phyloP scores from a whole-genome alignment of 352 stramenopile genomes.

The Pythium biforme region DNA sequence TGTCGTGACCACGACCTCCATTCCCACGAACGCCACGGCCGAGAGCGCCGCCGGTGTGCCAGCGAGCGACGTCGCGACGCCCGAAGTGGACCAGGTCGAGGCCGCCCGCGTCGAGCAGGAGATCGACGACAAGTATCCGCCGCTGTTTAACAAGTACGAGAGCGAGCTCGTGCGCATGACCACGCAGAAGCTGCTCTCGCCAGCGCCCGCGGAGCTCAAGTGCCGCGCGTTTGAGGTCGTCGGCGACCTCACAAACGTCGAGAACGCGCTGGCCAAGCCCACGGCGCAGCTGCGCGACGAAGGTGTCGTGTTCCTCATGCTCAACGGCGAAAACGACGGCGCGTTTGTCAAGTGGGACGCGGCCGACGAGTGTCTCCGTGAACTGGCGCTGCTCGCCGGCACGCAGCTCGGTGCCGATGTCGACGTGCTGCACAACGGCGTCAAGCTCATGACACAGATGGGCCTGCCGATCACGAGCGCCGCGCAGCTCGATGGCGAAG shows the following conservation, averaged over 20 bases:
- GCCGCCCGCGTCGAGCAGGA: conserved; percentile 18
- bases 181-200: conserved; percentile 40
- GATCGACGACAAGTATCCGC: conserved; percentile 22
- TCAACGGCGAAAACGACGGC: conserved; percentile 66
- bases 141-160: conserved; percentile 49
- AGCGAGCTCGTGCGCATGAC: conserved; percentile 52
- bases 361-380: conserved; percentile 39
- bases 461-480: conserved; percentile 43
- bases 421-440: conserved; percentile 45
- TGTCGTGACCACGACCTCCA: conserved; percentile 3
- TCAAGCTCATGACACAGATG: conserved; percentile 59
- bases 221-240: conserved; percentile 35
- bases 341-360: conserved; percentile 40
- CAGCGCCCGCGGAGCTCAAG: neutral
- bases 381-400: conserved; percentile 41
- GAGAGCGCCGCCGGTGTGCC: neutral
- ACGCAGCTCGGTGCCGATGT: conserved; percentile 42
- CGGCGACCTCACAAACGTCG: conserved; percentile 36
- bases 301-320: conserved; percentile 58
- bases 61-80: neutral
- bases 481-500: conserved; percentile 31
- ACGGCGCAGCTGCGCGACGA: conserved; percentile 33
- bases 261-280: conserved; percentile 31
- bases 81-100: conserved; percentile 17
- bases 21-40: conserved; percentile 13